These are phyloP conservation scores for Dysphania ambrosioides DNA, from an alignment of 148 eudicot species.

Conservation along the genomic window DNA sequence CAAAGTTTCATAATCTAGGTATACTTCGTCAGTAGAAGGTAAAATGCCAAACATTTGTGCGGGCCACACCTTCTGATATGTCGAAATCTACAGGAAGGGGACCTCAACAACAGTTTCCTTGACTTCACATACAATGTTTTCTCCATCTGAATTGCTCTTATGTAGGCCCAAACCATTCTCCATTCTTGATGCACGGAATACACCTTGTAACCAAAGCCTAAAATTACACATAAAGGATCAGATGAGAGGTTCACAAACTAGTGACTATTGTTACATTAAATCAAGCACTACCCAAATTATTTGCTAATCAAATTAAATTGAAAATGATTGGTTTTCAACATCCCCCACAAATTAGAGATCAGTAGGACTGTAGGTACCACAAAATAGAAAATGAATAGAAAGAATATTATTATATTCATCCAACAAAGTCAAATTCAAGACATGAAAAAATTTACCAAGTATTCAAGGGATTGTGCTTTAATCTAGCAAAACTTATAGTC, in stretches of 20 bases:
- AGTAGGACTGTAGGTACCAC: too few relatives aligned
- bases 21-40: conserved; percentile 61
- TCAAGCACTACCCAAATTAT: not conserved
- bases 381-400: too few relatives aligned
- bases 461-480: not conserved
- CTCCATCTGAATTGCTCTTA: not conserved
- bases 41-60: conserved; percentile 75
- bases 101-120: conserved; percentile 20
- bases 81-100: conserved; percentile 52
- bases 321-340: not conserved
- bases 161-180: conserved; percentile 25
- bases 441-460: too few relatives aligned
- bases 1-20: not conserved
- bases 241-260: not conserved
- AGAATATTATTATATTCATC: too few relatives aligned
- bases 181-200: conserved; percentile 33
- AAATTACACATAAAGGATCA: conserved; percentile 22
- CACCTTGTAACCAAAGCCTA: conserved; percentile 99
- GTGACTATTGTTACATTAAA: not conserved
- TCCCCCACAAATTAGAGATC: not conserved
- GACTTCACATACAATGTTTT: conserved; percentile 23
- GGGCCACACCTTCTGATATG: conserved; percentile 81
- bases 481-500: not conserved
- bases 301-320: not conserved
- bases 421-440: not conserved